A percentile compares a stretch with the other conserved stretches of the same genome.
These are phyloP conservation scores for California macrophylla DNA, from an alignment of 441 rosid genomes.

Conservation along the genomic window DNA sequence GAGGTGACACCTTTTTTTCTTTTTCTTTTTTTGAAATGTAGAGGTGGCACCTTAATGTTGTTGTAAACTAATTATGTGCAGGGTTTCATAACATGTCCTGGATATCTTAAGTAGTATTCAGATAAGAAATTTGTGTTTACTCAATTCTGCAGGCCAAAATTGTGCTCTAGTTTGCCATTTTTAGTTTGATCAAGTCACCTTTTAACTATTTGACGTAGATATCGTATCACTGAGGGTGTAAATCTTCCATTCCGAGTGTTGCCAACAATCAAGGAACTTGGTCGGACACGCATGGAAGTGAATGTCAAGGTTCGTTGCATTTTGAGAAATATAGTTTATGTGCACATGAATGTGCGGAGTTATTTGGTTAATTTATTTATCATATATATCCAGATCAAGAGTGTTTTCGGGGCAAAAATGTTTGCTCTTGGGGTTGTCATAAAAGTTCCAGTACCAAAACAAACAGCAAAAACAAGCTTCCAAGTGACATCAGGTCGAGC, in stretches of 20 bases:
- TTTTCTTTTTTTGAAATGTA: too few relatives aligned
- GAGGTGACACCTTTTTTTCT: too few relatives aligned
- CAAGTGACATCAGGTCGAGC: conserved; percentile 93
- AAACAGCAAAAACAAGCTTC: conserved; percentile 93
- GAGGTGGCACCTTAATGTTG: not conserved
- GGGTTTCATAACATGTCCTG: not conserved
- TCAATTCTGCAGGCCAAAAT: not conserved
- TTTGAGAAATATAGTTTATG: conserved; percentile 2
- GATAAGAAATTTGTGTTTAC: not conserved
- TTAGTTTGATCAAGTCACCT: not conserved
- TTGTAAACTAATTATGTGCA: not conserved
- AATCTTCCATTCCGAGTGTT: conserved; percentile 92
- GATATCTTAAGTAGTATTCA: not conserved
- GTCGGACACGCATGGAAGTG: conserved; percentile 94
- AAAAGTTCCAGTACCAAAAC: conserved; percentile 93
- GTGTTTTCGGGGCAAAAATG: conserved; percentile 98
- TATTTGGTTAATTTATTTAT: conserved; percentile 16
- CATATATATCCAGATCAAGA: conserved; percentile 61
- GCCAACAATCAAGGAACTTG: conserved; percentile 95
- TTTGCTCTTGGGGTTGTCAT: conserved; percentile 94
- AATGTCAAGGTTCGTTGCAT: conserved; percentile 58
- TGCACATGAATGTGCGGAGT: conserved; percentile 7
- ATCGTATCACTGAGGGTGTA: conserved; percentile 93
- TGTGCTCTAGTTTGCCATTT: not conserved
- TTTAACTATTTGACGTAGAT: conserved; percentile 33